Evolutionary conservation across 768 basidiomycete species (phyloP).

Genomic region (Rhodocollybia butyracea): DNA sequence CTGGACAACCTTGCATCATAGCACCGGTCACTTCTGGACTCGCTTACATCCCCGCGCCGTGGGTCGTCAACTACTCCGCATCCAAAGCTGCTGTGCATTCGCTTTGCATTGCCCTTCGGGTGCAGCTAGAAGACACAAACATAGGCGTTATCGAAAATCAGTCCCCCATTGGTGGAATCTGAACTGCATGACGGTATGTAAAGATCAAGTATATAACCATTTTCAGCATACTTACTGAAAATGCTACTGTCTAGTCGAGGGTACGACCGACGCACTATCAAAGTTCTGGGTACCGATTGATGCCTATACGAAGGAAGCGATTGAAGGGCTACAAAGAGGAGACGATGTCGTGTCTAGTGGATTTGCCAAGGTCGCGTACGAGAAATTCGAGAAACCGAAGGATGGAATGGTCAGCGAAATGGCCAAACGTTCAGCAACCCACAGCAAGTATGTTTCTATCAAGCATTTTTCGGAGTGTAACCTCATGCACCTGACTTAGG

Average conservation of each 20-base stretch:
- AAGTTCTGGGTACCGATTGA: constrained; percentile 55
- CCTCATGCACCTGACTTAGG: no score
- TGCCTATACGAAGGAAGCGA: constrained; percentile 37
- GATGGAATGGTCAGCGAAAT: constrained; percentile 3
- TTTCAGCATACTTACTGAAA: not conserved
- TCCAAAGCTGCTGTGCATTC: constrained; percentile 58
- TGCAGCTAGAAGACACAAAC: constrained; percentile 44
- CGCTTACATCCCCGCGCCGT: constrained; percentile 40
- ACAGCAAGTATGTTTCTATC: not conserved
- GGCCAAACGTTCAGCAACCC: not conserved
- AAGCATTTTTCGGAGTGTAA: no score
- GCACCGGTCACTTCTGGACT: constrained; percentile 52
- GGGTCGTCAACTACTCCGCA: constrained; percentile 49
- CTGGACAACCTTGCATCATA: constrained; percentile 45
- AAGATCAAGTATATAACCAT: not conserved
- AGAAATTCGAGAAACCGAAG: constrained; percentile 33
- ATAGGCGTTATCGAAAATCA: constrained; percentile 54
- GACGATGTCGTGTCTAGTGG: constrained; percentile 27
- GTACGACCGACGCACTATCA: constrained; percentile 42
- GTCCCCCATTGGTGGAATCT: constrained; percentile 65
- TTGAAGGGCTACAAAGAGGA: constrained; percentile 35
- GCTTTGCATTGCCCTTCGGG: constrained; percentile 43
- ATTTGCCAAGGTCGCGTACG: constrained; percentile 17
- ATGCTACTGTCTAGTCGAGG: constrained; percentile 39
- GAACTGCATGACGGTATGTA: constrained; percentile 60